Percentiles rank a stretch among this genome's conserved stretches.
Conservation (phyloP, 352 stramenopile genomes). For the Pythium oligandrum region DNA sequence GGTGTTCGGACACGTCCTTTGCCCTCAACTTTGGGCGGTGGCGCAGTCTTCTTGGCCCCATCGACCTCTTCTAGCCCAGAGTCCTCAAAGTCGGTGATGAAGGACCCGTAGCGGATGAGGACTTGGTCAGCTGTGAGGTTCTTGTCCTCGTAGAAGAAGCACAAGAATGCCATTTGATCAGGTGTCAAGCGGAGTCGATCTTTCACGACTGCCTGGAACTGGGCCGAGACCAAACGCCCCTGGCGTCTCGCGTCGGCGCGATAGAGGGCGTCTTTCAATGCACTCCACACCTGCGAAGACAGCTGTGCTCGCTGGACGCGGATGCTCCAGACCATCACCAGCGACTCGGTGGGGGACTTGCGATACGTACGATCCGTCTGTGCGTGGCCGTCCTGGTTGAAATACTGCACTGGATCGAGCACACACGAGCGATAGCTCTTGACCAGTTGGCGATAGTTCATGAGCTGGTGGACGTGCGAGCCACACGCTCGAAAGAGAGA, state of each 20-base stretch:
- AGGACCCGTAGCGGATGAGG: constrained; percentile 65
- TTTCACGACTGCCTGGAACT: constrained; percentile 46
- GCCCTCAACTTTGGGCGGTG: constrained; percentile 10
- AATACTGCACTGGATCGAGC: constrained; percentile 52
- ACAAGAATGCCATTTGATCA: constrained; percentile 63
- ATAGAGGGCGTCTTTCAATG: constrained; percentile 54
- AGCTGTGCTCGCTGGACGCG: constrained; percentile 50
- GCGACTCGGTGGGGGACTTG: constrained; percentile 63
- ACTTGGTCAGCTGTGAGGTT: constrained; percentile 49
- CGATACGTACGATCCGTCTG: constrained; percentile 35
- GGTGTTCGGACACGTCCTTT: constrained; percentile 23
- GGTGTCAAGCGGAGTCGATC: constrained; percentile 42
- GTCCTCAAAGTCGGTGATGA: constrained; percentile 71
- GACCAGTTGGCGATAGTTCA: constrained; percentile 66
- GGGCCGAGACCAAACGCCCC: constrained; percentile 38
- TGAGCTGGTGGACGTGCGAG: constrained; percentile 57
- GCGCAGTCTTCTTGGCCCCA: constrained; percentile 2
- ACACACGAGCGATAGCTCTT: constrained; percentile 60
- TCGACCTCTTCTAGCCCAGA: constrained; percentile 39
- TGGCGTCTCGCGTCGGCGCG: constrained; percentile 38
- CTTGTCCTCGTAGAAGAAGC: constrained; percentile 77
- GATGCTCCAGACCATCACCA: constrained; percentile 69
- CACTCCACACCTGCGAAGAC: constrained; percentile 25
- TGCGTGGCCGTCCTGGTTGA: constrained; percentile 35
- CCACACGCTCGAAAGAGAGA: constrained; percentile 62